These are phyloP conservation scores for Thraustotheca clavata DNA, from an alignment of 352 stramenopile genomes.

Conservation along the genomic window DNA sequence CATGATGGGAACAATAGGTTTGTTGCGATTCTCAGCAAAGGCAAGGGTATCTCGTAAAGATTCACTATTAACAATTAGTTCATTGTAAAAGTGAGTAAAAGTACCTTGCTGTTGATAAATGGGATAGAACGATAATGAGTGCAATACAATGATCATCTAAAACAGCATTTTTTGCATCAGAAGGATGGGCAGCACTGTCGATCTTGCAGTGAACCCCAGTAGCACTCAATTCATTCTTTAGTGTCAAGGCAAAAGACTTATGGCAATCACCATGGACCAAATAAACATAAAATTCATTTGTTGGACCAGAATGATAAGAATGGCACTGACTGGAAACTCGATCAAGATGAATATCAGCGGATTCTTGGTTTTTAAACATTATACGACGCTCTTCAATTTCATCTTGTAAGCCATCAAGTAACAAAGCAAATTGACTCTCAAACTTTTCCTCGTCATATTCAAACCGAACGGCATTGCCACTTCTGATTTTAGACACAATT, in stretches of 20 bases:
- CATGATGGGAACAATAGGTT: slow-evolving; percentile 60
- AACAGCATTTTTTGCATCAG: slow-evolving; percentile 69
- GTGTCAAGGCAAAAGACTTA: slow-evolving; percentile 42
- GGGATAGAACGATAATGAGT: slow-evolving; percentile 60
- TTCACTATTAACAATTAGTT: slow-evolving; percentile 27
- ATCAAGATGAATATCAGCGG: neutral
- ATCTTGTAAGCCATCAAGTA: slow-evolving; percentile 74
- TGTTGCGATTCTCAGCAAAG: slow-evolving; percentile 72
- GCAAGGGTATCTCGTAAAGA: slow-evolving; percentile 64
- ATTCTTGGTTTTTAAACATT: neutral
- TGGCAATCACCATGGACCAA: slow-evolving; percentile 73
- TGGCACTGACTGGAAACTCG: neutral
- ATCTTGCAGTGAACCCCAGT: slow-evolving; percentile 49
- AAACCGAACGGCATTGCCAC: slow-evolving; percentile 18
- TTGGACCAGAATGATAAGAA: neutral
- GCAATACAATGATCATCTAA: slow-evolving; percentile 39
- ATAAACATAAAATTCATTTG: slow-evolving; percentile 42
- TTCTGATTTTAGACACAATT: slow-evolving; percentile 24
- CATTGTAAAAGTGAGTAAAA: too few relatives aligned
- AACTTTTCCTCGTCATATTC: slow-evolving; percentile 57
- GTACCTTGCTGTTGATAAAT: slow-evolving; percentile 43
- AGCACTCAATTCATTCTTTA: slow-evolving; percentile 50
- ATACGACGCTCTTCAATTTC: slow-evolving; percentile 74
- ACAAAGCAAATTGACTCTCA: slow-evolving; percentile 33
- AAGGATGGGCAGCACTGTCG: slow-evolving; percentile 45